Evolutionary conservation across 345 rosid genomes (phyloP), one percentile per base, ranked within the genome.

Genomic region (Moringa oleifera): DNA sequence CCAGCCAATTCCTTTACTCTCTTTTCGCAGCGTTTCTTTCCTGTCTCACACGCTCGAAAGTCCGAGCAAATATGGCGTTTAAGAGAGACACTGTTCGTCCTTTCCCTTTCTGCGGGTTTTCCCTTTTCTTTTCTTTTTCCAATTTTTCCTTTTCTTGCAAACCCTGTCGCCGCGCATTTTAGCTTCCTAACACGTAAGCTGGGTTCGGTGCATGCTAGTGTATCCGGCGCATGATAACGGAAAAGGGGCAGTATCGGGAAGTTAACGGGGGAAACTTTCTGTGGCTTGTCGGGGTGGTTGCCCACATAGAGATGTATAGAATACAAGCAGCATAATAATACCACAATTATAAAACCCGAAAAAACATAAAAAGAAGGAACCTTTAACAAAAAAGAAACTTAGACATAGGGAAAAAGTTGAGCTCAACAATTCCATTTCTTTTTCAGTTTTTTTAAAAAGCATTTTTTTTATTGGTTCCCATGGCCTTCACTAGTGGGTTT

Each of bases 261-360:
- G 74, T 54, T 64, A 18, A 55, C 59, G 20, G 71, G 76, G 61
- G 68, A 55, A 4, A 5, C 81, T 75, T 69, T 73, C 63, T 76
- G 59, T 73, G 79, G 58, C 72, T 58, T 67, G 83, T 74, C 75
- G 79, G 78, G 66, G 25, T 59, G 63, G 73, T 58, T 61, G 61
- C 57, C 66, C 63, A 23, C 65, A 70, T 55, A 72, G 46, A 61
- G 15, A 18, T 41, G 47, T 41, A 41, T 41, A 1, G 16, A 41
- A 41, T 41, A 41, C 17, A 41, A 4, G 47, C 1, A 41, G 47
- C 12, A 41, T 4, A 41, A 41, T 41, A 41, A 41, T 41, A 41
- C 6, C 2, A 5, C 47, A 41, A 41, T 41, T 41, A 41, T 11
- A 41, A 15, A 41, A 41, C 47, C 47, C 47, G 12, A 41, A 41